Evolutionary conservation across 306 rosid species (phyloP).

Genomic region (Styphnolobium japonicum): DNA sequence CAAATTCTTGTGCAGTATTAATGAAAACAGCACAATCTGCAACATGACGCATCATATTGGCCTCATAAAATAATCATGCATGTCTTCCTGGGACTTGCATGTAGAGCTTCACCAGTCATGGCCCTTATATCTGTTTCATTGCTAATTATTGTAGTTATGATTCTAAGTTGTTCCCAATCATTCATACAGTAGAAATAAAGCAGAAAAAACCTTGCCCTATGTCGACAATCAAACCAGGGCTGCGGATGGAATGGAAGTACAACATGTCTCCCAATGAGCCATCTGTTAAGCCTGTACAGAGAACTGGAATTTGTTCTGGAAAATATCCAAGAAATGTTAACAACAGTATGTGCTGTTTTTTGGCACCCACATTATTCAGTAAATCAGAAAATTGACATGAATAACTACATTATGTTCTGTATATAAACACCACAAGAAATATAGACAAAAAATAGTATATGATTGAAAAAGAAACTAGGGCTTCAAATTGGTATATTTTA

Average conservation of each 20-base stretch:
- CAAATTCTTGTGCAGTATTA: slow-evolving; percentile 92
- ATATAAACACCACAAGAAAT: too few species aligned
- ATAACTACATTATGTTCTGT: too few species aligned
- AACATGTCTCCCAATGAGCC: slow-evolving; percentile 97
- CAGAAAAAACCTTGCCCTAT: slow-evolving; percentile 63
- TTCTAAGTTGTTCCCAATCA: not conserved
- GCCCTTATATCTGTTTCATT: slow-evolving; percentile 80
- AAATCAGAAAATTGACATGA: not conserved
- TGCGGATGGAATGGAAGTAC: slow-evolving; percentile 83
- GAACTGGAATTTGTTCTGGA: slow-evolving; percentile 90
- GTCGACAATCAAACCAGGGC: slow-evolving; percentile 76
- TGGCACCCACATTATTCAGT: not conserved
- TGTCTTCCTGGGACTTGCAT: slow-evolving; percentile 83
- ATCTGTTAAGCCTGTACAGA: slow-evolving; percentile 91
- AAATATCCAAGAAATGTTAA: slow-evolving; percentile 13
- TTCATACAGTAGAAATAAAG: not conserved
- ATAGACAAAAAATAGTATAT: too few species aligned
- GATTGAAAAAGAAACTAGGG: not conserved
- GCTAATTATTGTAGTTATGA: slow-evolving; percentile 7
- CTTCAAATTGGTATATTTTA: not conserved
- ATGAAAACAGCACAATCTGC: slow-evolving; percentile 89
- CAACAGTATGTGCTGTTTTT: not conserved
- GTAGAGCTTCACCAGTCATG: slow-evolving; percentile 88
- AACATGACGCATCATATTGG: slow-evolving; percentile 98
- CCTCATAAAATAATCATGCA: slow-evolving; percentile 93